phyloP scores from a whole-genome alignment of 148 eudicot species.

The Cornus florida region DNA sequence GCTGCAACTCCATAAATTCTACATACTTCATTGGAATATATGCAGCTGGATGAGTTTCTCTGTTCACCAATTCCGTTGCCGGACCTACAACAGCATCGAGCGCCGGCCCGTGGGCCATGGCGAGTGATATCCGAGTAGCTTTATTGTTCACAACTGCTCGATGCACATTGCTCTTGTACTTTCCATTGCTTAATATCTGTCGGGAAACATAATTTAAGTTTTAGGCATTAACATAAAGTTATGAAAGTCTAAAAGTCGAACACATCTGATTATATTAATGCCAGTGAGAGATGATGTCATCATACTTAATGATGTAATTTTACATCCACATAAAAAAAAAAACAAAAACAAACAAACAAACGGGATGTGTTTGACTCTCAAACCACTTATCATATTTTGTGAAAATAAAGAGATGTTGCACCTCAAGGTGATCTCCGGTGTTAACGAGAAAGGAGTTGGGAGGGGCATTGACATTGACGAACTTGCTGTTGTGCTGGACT shows the following conservation, averaged over 20 bases:
- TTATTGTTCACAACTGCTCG: conserved; percentile 31
- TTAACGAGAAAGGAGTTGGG: conserved; percentile 37
- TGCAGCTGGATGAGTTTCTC: neutral
- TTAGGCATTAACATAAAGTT: no score
- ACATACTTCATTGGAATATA: conserved; percentile 26
- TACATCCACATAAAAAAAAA: no score
- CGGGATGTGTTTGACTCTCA: no score
- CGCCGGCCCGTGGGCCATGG: conserved; percentile 27
- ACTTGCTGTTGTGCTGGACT: conserved; percentile 18
- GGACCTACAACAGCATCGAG: conserved; percentile 28
- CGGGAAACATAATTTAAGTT: no score
- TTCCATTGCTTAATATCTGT: conserved; percentile 38
- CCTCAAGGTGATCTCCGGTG: conserved; percentile 39
- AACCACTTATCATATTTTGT: no score
- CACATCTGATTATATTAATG: no score
- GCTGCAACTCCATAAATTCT: conserved; percentile 24
- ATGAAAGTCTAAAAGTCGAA: no score
- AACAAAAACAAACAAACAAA: no score
- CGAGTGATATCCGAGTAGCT: conserved; percentile 26
- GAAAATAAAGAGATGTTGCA: neutral
- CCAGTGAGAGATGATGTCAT: no score
- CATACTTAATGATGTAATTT: no score
- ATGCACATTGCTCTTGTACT: conserved; percentile 30
- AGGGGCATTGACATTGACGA: conserved; percentile 25
- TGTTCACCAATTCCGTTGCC: conserved; percentile 11